These are phyloP conservation scores for Exophiala spinifera DNA, from an alignment of 2,329 filamentous ascomycete genomes.

Conservation along the genomic window DNA sequence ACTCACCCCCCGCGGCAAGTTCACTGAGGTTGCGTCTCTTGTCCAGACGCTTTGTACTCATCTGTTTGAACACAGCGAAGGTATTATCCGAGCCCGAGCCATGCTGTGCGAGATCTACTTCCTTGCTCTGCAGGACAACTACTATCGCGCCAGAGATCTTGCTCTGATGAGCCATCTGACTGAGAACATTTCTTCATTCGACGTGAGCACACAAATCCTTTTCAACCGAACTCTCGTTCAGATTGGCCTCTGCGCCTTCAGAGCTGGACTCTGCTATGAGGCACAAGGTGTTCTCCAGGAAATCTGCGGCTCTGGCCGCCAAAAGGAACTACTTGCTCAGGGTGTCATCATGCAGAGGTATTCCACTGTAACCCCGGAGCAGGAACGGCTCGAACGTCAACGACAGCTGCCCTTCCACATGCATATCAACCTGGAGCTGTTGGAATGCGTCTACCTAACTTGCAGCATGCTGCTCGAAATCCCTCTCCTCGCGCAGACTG, in stretches of 20 bases:
- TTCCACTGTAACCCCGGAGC: slow-evolving; percentile 92
- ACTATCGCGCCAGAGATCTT: slow-evolving; percentile 97
- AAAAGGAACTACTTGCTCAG: slow-evolving; percentile 96
- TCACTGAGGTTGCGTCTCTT: slow-evolving; percentile 68
- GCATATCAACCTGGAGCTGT: slow-evolving; percentile 98
- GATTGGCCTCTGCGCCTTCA: slow-evolving; percentile 97
- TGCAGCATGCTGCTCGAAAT: slow-evolving; percentile 99
- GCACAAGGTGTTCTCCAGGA: slow-evolving; percentile 97
- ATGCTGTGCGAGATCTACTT: slow-evolving; percentile 99
- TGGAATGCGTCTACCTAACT: slow-evolving; percentile 97
- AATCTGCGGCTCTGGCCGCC: slow-evolving; percentile 93
- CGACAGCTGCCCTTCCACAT: slow-evolving; percentile 99
- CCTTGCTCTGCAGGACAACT: slow-evolving; percentile 93
- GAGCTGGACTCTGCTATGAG: slow-evolving; percentile 93
- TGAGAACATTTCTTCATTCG: slow-evolving; percentile 94
- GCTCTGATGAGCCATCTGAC: slow-evolving; percentile 99
- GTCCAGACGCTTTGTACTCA: slow-evolving; percentile 90
- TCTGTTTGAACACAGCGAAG: slow-evolving; percentile 89
- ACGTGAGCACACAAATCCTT: slow-evolving; percentile 94
- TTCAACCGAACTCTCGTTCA: slow-evolving; percentile 98
- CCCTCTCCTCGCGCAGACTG: slow-evolving; percentile 91
- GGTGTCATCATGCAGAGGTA: slow-evolving; percentile 98
- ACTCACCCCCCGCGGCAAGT: slow-evolving; percentile 71
- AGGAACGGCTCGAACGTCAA: slow-evolving; percentile 95
- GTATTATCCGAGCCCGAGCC: slow-evolving; percentile 90